phyloP scores from a whole-genome alignment of 2,329 filamentous ascomycete species.

The Geosmithia flava region DNA sequence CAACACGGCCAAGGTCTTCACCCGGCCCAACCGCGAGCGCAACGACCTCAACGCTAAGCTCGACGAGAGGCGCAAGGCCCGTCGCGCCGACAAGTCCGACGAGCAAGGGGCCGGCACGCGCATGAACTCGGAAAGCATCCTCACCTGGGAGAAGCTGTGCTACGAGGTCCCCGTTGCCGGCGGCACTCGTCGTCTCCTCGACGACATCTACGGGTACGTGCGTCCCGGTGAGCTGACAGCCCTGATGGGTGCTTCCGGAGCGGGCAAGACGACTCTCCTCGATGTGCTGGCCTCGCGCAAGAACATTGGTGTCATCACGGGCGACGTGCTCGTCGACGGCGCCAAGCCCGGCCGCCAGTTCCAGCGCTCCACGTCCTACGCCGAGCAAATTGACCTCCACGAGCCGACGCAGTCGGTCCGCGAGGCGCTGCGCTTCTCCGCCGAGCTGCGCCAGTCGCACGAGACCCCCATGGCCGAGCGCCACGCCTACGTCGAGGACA shows the following conservation, averaged over 20 bases:
- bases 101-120: constrained; percentile 35
- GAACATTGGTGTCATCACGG: constrained; percentile 47
- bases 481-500: constrained; percentile 47
- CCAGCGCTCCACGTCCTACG: constrained; percentile 49
- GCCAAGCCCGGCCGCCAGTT: constrained; percentile 45
- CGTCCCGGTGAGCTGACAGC: constrained; percentile 67
- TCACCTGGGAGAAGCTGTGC: constrained; percentile 79
- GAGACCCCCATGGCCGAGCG: constrained; percentile 41
- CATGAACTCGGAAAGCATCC: constrained; percentile 50
- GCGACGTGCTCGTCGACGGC: constrained; percentile 46
- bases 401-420: constrained; percentile 50
- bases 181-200: constrained; percentile 42
- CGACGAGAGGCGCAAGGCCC: constrained; percentile 42
- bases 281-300: constrained; percentile 58
- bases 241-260: constrained; percentile 74
- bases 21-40: constrained; percentile 55
- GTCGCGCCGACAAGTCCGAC: constrained; percentile 31
- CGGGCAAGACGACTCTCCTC: constrained; percentile 75
- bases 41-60: constrained; percentile 54
- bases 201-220: constrained; percentile 53
- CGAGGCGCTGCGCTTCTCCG: constrained; percentile 51
- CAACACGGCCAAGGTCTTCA: constrained; percentile 68
- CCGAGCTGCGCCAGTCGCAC: constrained; percentile 44
- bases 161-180: constrained; percentile 57
- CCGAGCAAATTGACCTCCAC: constrained; percentile 51